Percentiles rank a stretch among this genome's conserved stretches.
Evolutionary conservation across 805 yeast species (phyloP).

Genomic region (Cyberlindnera americana): DNA sequence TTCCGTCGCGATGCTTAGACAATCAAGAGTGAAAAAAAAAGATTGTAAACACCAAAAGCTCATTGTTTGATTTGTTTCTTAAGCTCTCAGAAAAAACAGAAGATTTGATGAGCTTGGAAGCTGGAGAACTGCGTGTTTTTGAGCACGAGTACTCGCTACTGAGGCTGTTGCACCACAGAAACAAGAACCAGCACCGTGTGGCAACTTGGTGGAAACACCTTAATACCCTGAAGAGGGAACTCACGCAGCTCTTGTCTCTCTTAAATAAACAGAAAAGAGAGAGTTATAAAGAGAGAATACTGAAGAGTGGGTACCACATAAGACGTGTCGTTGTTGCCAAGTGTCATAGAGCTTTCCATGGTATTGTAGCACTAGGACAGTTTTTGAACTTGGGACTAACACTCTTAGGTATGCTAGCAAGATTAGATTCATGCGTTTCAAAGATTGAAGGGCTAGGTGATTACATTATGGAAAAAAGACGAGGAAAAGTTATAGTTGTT

Average conservation of each 20-base stretch:
- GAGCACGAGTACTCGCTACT: conserved; percentile 54
- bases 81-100: too few relatives aligned
- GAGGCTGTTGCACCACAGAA: conserved; percentile 65
- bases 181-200: conserved; percentile 70
- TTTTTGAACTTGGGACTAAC: conserved; percentile 72
- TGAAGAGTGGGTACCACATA: conserved; percentile 28
- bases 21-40: too few relatives aligned
- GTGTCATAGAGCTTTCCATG: conserved; percentile 60
- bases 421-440: conserved; percentile 32
- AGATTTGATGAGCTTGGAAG: too few relatives aligned
- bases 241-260: conserved; percentile 38
- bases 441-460: conserved; percentile 15
- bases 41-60: too few relatives aligned
- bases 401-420: conserved; percentile 53
- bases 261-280: conserved; percentile 7
- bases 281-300: conserved; percentile 7
- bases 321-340: conserved; percentile 37
- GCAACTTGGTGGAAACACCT: conserved; percentile 77
- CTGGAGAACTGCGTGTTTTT: conserved; percentile 13
- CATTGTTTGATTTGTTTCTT: too few relatives aligned
- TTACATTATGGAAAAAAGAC: conserved; percentile 1
- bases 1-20: too few relatives aligned
- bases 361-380: conserved; percentile 71
- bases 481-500: background rate
- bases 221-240: conserved; percentile 55